Base-by-base conservation (phyloP, 1,284 basidiomycete genomes). In the Irpex lacteus region DNA sequence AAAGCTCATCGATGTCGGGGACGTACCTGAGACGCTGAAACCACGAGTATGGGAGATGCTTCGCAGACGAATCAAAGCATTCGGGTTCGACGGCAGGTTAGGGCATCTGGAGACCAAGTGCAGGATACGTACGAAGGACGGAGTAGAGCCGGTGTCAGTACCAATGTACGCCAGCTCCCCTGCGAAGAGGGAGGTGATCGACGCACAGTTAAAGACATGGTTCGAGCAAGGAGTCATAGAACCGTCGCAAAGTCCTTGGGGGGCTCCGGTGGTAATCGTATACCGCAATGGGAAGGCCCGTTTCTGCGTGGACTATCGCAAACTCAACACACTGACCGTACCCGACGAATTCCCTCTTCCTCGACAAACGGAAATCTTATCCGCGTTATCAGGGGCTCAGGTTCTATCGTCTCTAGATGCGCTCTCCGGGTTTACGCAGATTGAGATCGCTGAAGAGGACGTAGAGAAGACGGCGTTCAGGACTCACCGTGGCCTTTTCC, bases 221-320 rank as follows among this genome's bases (percentile, higher is more conserved):
- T 63, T 76, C 1, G 63, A 67, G 7, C 62, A 67, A 19, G 74
- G 67, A 15, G 73, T 79, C 7, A 78, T 78, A 11, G 73, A 77
- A 61, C 71, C 71, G 8, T 79, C 75, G 0, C 60, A 64, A 6
- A 76, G 75, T 40, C 74, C 77, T 2, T 78, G 76, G 76, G 70
- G 71, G 7, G 70, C 71, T 1, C 76, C 77, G 0, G 73, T 72
- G 0, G 65, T 80, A 2, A 72, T 79, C 7, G 73, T 73, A 0
- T 75, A 73, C 37, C 66, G 73, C 3, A 73, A 76, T 62, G 68
- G 72, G 13, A 78, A 78, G 66, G 78, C 64, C 78, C 77, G 32
- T 32, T 32, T 32, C 32, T 32, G 32, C 32, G 32, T 32, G 32
- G 32, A 32, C 32, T 32, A 32, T 32, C 32, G 32, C 32, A 32